Evolutionary conservation across 2,329 filamentous ascomycete genomes (phyloP), one percentile per base, ranked within the genome.

Genomic region (Penicillium italicum): DNA sequence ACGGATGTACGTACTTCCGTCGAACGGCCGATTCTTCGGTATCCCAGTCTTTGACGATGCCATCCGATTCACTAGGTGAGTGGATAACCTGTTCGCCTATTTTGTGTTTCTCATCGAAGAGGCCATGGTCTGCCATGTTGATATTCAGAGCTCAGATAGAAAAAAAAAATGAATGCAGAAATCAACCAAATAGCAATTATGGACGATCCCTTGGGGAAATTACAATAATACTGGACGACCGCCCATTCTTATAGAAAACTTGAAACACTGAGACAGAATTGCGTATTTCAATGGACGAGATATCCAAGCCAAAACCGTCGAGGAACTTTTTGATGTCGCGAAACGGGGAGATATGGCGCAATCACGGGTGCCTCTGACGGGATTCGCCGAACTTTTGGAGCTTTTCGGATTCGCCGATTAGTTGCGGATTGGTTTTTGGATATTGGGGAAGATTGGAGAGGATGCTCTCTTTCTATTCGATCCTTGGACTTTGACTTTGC

Each of bases 41-140:
- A 38, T 66, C 60, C 68, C 68, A 70, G 46, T 70, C 66, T 34
- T 69, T 63, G 3, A 64, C 50, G 22, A 69, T 63, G 3, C 56
- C 60, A 4, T 60, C 56, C 4, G 50, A 26, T 18, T 64, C 63
- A 44, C 49, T 59, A 18, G 51, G 40, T 9, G 60, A 47, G 12
- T 50, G 53, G 5, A 56, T 30, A 5, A 59, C 24, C 18, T 56
- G 55, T 20, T 62, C 59, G n/a, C 52, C 36, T 18, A 61, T 38
- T 7, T 7, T 44, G 22, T 50, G n/a, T 18, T 65, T 60, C 26
- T 61, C 55, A 10, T 42, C 11, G 1, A 61, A 33, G n/a, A 48
- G 48, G 10, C 20, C 36, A 31, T n/a, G 26, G 1, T 41, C 47
- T 5, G 40, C 42, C 36, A 50, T 57, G 6, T 40, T 44, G 40